Conservation (phyloP, 495 filamentous ascomycete genomes). For the Talaromyces nanjingensis region DNA sequence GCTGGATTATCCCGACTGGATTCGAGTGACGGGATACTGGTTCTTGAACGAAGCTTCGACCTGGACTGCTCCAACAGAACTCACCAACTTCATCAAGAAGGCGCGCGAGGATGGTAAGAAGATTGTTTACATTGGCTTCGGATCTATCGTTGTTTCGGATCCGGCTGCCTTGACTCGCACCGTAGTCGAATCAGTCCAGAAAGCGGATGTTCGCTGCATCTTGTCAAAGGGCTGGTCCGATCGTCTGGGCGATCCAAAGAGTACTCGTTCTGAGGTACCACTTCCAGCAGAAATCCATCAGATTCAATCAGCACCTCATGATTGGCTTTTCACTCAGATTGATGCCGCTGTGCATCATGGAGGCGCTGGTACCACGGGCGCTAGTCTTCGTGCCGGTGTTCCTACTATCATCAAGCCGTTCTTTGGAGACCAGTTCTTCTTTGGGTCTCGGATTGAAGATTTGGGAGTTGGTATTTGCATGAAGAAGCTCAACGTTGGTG, state of each 20-base stretch:
- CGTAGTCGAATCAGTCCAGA: constrained; percentile 81
- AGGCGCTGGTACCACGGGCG: constrained; percentile 91
- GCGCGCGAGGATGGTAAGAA: constrained; percentile 80
- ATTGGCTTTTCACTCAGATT: constrained; percentile 92
- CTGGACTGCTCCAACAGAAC: constrained; percentile 69
- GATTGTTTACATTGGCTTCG: constrained; percentile 94
- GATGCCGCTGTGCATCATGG: constrained; percentile 95
- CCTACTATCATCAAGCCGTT: constrained; percentile 96
- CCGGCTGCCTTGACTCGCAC: constrained; percentile 80
- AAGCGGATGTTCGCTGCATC: constrained; percentile 92
- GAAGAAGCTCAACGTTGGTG: constrained; percentile 76
- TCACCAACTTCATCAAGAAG: constrained; percentile 70
- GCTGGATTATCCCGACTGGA: constrained; percentile 95
- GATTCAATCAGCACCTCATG: constrained; percentile 88
- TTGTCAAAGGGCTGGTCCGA: constrained; percentile 99
- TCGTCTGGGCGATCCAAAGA: constrained; percentile 56
- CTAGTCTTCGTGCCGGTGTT: constrained; percentile 83
- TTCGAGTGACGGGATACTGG: constrained; percentile 96
- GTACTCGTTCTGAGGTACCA: constrained; percentile 55
- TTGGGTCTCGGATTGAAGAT: constrained; percentile 81
- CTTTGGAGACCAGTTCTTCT: constrained; percentile 98
- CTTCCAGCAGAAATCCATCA: constrained; percentile 77
- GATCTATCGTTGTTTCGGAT: constrained; percentile 91
- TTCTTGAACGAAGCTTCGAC: constrained; percentile 78
- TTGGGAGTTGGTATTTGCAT: constrained; percentile 86